Conservation (phyloP, 139 green algal genomes). For the Coelastrella sp. region DNA sequence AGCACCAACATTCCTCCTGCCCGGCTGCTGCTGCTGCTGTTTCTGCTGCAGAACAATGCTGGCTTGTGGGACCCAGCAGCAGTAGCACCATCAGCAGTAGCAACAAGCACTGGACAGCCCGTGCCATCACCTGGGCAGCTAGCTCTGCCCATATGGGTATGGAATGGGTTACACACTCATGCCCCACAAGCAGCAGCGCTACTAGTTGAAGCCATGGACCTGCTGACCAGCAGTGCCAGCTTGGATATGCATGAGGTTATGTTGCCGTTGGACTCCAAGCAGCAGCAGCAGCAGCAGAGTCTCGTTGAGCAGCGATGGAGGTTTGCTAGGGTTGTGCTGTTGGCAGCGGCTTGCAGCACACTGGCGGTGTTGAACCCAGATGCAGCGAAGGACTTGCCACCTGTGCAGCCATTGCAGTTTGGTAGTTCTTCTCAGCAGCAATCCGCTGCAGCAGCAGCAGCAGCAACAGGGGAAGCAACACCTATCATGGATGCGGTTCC, state of each 20-base stretch:
- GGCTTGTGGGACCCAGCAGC: conserved; percentile 19
- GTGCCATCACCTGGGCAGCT: conserved; percentile 27
- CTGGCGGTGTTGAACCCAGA: conserved; percentile 12
- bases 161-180: conserved; percentile 45
- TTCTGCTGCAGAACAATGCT: conserved; percentile 40
- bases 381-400: background rate
- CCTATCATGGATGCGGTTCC: background rate
- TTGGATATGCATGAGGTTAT: conserved; percentile 15
- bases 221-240: conserved; percentile 28
- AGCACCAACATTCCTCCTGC: too few relatives aligned
- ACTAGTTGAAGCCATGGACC: conserved; percentile 31
- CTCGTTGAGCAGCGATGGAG: conserved; percentile 35
- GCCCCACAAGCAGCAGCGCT: conserved; percentile 42
- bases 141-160: conserved; percentile 45
- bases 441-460: background rate
- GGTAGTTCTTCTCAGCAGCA: background rate
- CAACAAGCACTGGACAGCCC: conserved; percentile 4
- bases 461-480: background rate
- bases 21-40: background rate
- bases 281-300: conserved; percentile 23
- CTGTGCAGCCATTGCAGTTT: background rate
- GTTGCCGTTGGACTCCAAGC: background rate
- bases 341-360: conserved; percentile 17
- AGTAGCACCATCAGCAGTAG: background rate
- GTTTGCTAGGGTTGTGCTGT: conserved; percentile 31